Evolutionary conservation across 331 rosid genomes (phyloP), one percentile per base, ranked within the genome.

Genomic region (Acacia concinna): DNA sequence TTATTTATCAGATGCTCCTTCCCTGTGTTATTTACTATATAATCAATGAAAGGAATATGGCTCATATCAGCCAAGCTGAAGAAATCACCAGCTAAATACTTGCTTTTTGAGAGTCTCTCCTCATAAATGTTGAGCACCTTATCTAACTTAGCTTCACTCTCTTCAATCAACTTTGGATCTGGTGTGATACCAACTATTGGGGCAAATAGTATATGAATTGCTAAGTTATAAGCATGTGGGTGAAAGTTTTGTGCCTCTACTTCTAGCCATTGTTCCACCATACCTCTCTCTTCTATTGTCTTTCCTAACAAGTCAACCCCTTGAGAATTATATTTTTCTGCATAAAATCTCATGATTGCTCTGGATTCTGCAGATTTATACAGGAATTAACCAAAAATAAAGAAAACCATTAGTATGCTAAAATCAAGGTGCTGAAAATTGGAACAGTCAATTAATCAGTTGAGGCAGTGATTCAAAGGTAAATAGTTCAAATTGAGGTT

Each of bases 51-150:
- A 23, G 89, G 78, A 30, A 86, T 74, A 73, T 88, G 91, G 44
- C 86, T 88, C 5, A 84, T 87, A 83, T 90, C 94, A 75, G 90
- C 90, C 66, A 86, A 86, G 63, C 87, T 90, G 83, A 84, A 88
- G 44, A 80, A 82, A 20, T 88, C 90, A 6, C 91, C 94, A 27
- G 89, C 90, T 34, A 88, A 82, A 81, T 90, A 86, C 79, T 86
- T 86, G 69, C 57, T 75, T 68, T 84, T 83, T 18, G 87, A 82
- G 0, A 86, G 75, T 75, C 84, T 84, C 5, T 86, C 86, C 72
- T 90, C 91, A 70, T 90, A 88, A 41, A 88, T 51, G 65, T 84
- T 84, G 13, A 90, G 57, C 69, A 90, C 87, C 71, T 82, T 84
- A 8, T 3, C 85, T 1, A 90, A 51, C 86, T 84, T 86, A 38